Evolutionary conservation across 805 yeast species (phyloP).

Genomic region (Yamadazyma nakazawae): DNA sequence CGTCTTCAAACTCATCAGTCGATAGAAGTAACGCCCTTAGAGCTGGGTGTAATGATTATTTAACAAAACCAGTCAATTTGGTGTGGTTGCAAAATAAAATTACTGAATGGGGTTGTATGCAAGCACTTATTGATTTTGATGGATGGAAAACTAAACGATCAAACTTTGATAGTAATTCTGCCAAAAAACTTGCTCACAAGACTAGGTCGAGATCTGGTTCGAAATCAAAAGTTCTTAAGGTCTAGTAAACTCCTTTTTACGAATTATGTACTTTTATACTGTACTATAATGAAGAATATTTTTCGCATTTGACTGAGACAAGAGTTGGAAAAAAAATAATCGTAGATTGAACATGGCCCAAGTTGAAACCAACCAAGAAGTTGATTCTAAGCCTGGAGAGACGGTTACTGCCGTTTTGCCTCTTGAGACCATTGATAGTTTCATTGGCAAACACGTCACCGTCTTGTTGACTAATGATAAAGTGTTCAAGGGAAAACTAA

Average conservation of each 20-base stretch:
- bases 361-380: conserved; percentile 1
- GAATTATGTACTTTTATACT: conserved; percentile 1
- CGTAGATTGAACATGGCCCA: conserved; percentile 7
- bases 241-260: neutral
- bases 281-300: neutral
- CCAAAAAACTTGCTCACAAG: conserved; percentile 8
- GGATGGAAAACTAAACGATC: conserved; percentile 60
- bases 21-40: conserved; percentile 89
- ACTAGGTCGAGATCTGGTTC: conserved; percentile 12
- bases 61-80: conserved; percentile 93
- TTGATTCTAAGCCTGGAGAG: neutral
- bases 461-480: conserved; percentile 60
- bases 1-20: conserved; percentile 71
- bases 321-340: neutral
- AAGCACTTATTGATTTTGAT: conserved; percentile 91
- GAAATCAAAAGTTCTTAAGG: conserved; percentile 1
- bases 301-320: neutral
- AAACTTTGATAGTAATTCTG: conserved; percentile 7
- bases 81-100: conserved; percentile 93
- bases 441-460: conserved; percentile 76
- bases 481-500: conserved; percentile 84
- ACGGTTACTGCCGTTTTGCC: conserved; percentile 48
- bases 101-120: conserved; percentile 99
- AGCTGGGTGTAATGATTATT: conserved; percentile 96
- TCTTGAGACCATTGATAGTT: conserved; percentile 81